Base-by-base conservation (phyloP, 371 early-diverging fungal genomes). In the Mucor irregularis region DNA sequence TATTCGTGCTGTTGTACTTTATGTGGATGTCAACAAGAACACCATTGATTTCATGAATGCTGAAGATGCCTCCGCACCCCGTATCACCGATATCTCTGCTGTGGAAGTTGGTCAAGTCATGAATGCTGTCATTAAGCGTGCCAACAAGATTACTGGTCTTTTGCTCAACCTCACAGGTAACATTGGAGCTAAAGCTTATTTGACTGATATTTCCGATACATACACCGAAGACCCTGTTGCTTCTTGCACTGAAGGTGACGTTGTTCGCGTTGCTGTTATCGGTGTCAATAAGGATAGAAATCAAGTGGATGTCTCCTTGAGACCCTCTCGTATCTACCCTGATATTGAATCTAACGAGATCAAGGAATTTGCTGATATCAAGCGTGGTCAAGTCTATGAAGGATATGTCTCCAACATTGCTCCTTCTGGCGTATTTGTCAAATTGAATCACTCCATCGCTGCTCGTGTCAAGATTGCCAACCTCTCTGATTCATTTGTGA, bases 381-480 rank as follows among this genome's bases (percentile, higher is more conserved):
- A 64, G 17, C 56, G 70, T 24, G 88, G 80, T 43, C 64, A 72
- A 25, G 74, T 90, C 13, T 75, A 93, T 5, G 71, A 69, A 13
- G 95, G 94, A 3, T 93, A 88, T 62, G 81, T 96, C 40, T 79
- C 80, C 37, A 84, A 80, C 52, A 76, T 93, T 22, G 76, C 85
- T 9, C 79, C 87, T 24, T 78, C 78, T 30, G 96, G 96, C 54
- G 73, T 84, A 30, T 94, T 94, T 69, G 81, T 96, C 28, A 58
- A 76, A n/a, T 58, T 93, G 19, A 83, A 83, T 31, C 83, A 81
- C 39, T 59, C 72, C 14, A 48, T 90, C 34, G 68, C 70, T 49
- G 97, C 83, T 14, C 86, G 93, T 51, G 91, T 94, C 44, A 87
- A 91, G 74, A 92, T 96, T 67, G 79, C 84, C 38, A 89, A 95